Percentiles rank a stretch among this genome's conserved stretches.
These are phyloP conservation scores for Fusarium agapanthi DNA, from an alignment of 2,329 filamentous ascomycete species.

Conservation along the genomic window DNA sequence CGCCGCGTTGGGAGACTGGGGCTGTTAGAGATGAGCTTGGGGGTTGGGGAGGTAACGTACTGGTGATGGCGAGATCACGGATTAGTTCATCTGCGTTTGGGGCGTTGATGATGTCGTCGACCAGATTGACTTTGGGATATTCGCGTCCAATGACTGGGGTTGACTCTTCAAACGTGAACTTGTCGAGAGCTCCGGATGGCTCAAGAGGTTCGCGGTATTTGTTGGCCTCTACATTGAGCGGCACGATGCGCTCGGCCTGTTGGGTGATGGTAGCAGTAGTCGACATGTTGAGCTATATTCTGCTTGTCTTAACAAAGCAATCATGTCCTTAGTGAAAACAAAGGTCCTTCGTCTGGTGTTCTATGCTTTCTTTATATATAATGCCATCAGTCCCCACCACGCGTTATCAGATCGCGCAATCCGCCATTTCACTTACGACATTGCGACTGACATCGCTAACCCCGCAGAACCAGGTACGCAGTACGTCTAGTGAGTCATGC, in stretches of 20 bases:
- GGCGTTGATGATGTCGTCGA: slow-evolving; percentile 55
- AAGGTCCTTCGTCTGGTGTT: fast-evolving
- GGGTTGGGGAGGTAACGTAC: slow-evolving; percentile 45
- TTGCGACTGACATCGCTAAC: background rate
- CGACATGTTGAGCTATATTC: background rate
- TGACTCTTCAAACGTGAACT: slow-evolving; percentile 41
- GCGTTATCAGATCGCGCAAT: slow-evolving; percentile 9
- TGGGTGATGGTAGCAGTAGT: background rate
- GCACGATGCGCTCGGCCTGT: slow-evolving; percentile 6
- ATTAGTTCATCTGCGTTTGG: slow-evolving; percentile 64
- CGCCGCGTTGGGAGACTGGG: slow-evolving; percentile 67
- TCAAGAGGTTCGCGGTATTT: slow-evolving; percentile 6
- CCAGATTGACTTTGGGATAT: slow-evolving; percentile 59
- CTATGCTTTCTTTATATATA: background rate
- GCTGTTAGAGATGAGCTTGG: background rate
- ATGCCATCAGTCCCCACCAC: background rate
- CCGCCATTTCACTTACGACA: slow-evolving; percentile 3
- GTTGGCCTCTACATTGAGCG: background rate
- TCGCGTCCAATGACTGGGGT: slow-evolving; percentile 65
- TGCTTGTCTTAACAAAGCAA: background rate
- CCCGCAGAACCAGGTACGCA: background rate
- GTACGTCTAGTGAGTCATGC: background rate
- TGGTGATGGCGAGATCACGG: slow-evolving; percentile 68
- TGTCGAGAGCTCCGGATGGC: slow-evolving; percentile 9
- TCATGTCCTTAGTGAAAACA: background rate